A percentile compares a stretch with the other conserved stretches of the same genome.
phyloP scores from a whole-genome alignment of 140 eudicot species.

The Flaveria floridana region DNA sequence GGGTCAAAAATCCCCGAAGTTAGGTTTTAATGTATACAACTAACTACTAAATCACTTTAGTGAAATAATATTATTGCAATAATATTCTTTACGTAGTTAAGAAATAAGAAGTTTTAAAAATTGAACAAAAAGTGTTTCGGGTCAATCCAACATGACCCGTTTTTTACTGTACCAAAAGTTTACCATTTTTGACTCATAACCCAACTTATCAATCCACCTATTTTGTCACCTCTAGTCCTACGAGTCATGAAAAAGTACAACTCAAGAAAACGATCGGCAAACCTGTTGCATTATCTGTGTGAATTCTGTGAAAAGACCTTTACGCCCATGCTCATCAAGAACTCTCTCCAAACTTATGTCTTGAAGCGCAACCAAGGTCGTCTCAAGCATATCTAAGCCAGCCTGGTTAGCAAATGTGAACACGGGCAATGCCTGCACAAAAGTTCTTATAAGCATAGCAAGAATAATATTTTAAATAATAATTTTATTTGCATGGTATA shows the following conservation, averaged over 20 bases:
- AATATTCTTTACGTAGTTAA: not conserved
- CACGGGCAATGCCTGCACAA: slow-evolving; percentile 66
- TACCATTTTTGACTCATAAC: not conserved
- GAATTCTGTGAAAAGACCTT: slow-evolving; percentile 61
- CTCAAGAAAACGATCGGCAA: not conserved
- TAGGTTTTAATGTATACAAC: not conserved
- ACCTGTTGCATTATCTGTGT: slow-evolving; percentile 91
- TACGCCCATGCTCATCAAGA: slow-evolving; percentile 72
- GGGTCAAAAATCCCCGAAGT: not conserved
- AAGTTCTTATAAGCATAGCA: not conserved
- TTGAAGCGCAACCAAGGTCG: slow-evolving; percentile 81
- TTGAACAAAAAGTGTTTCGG: not conserved
- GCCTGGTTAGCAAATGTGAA: slow-evolving; percentile 89
- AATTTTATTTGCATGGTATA: not conserved
- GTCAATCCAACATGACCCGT: not conserved
- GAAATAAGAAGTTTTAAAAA: not conserved
- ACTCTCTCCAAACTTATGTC: slow-evolving; percentile 73
- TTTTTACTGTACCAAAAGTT: not conserved
- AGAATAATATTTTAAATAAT: not conserved
- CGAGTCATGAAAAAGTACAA: not conserved
- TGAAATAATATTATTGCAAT: not conserved
- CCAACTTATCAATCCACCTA: not conserved
- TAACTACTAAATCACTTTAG: not conserved
- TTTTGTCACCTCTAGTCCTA: not conserved
- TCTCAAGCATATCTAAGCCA: slow-evolving; percentile 92